Evolutionary conservation across 352 stramenopile species (phyloP).

Genomic region (Globisporangium recalcitrans): DNA sequence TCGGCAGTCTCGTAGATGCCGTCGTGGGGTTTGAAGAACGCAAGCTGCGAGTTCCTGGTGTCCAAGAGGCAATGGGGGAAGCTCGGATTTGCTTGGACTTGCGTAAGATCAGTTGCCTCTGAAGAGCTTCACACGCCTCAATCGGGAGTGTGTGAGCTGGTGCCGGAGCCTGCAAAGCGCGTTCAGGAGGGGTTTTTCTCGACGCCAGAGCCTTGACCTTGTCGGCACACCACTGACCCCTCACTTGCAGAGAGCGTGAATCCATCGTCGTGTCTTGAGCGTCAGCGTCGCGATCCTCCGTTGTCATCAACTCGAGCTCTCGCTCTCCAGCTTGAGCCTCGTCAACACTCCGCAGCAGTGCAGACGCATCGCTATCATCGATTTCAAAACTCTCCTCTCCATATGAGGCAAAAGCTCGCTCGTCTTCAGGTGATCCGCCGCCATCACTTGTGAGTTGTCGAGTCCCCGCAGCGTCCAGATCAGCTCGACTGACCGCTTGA

Average conservation of each 20-base stretch:
- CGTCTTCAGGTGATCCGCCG: neutral
- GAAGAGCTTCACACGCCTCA: neutral
- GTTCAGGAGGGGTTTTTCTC: neutral
- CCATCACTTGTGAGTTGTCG: neutral
- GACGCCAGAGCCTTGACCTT: conserved; percentile 8
- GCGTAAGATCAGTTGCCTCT: neutral
- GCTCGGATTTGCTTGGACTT: neutral
- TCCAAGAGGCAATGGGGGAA: too few relatives aligned
- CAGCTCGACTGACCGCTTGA: neutral
- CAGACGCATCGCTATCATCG: neutral
- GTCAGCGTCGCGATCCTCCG: neutral
- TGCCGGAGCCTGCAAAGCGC: neutral
- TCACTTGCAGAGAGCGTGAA: neutral
- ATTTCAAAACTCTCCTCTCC: conserved; percentile 9
- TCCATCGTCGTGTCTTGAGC: neutral
- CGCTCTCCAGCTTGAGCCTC: neutral
- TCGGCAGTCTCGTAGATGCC: neutral
- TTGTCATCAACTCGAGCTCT: neutral
- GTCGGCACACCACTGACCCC: neutral
- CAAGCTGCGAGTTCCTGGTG: too few relatives aligned
- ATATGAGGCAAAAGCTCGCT: neutral
- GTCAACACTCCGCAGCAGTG: neutral
- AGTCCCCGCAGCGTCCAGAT: neutral
- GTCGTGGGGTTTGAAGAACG: neutral
- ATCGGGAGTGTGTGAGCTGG: neutral